Conservation (phyloP, 805 yeast genomes). For the Yamadazyma sp. region DNA sequence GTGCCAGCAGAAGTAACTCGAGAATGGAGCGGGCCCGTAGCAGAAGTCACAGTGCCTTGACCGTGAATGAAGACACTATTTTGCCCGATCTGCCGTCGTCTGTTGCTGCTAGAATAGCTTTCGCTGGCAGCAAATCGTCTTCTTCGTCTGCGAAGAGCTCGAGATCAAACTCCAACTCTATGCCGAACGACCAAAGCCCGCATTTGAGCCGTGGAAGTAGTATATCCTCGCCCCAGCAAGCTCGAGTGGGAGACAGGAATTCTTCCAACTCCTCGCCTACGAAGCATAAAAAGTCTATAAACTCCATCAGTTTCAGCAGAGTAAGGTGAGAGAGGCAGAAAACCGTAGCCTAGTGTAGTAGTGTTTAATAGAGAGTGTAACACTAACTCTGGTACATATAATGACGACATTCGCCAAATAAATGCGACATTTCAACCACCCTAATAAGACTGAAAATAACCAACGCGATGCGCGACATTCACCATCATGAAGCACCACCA, state of each 20-base stretch:
- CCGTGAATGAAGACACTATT: slow-evolving; percentile 6
- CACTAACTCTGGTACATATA: too few relatives aligned
- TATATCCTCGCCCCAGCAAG: too few relatives aligned
- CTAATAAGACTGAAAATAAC: too few relatives aligned
- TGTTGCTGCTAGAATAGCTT: slow-evolving; percentile 29
- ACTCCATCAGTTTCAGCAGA: slow-evolving; percentile 18
- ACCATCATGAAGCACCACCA: slow-evolving; percentile 12
- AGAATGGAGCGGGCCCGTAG: slow-evolving; percentile 1
- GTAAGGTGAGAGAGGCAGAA: too few relatives aligned
- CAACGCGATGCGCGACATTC: too few relatives aligned
- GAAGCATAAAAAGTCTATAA: slow-evolving; percentile 16
- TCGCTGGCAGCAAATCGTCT: slow-evolving; percentile 23
- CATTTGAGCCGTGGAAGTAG: too few relatives aligned
- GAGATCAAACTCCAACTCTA: slow-evolving; percentile 2
- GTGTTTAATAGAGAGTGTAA: too few relatives aligned
- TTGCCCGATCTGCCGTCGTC: slow-evolving; percentile 21
- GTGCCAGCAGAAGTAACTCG: slow-evolving; percentile 2
- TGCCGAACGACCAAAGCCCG: too few relatives aligned
- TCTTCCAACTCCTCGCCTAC: slow-evolving; percentile 10
- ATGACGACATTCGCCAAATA: too few relatives aligned
- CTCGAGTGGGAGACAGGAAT: neutral
- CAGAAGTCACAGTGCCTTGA: slow-evolving; percentile 5
- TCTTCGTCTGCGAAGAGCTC: slow-evolving; percentile 10
- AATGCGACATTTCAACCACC: too few relatives aligned
- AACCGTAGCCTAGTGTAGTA: too few relatives aligned